Evolutionary conservation across 2,329 filamentous ascomycete species (phyloP).

Genomic region (Xylaria sp.): DNA sequence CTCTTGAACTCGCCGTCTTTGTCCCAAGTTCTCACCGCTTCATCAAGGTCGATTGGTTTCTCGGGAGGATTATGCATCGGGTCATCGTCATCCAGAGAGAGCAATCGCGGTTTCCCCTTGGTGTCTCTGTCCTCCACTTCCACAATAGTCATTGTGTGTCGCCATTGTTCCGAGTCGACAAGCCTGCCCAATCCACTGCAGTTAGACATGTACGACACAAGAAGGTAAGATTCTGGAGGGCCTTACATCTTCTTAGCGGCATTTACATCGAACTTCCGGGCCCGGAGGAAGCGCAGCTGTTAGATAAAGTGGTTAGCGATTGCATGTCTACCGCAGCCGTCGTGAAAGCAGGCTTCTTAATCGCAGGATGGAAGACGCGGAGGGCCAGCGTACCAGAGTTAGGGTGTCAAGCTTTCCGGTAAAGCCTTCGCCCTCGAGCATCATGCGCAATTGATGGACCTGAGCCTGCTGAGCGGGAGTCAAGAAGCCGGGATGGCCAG

Average conservation of each 20-base stretch:
- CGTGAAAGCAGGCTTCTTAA: not conserved
- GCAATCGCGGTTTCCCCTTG: conserved; percentile 8
- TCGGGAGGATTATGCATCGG: conserved; percentile 36
- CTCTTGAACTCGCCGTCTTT: conserved; percentile 73
- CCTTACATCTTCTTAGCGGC: conserved; percentile 83
- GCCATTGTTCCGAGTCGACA: conserved; percentile 89
- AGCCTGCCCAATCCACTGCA: conserved; percentile 70
- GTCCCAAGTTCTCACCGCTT: conserved; percentile 74
- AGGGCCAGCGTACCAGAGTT: conserved; percentile 73
- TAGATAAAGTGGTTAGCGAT: conserved; percentile 33
- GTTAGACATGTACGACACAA: conserved; percentile 6
- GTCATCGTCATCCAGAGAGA: conserved; percentile 22
- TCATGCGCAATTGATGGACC: conserved; percentile 83
- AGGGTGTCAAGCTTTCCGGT: conserved; percentile 89
- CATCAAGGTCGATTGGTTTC: conserved; percentile 65
- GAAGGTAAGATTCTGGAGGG: too few relatives aligned
- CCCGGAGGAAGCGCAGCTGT: conserved; percentile 88
- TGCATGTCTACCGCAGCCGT: not conserved
- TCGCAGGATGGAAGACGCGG: too few relatives aligned
- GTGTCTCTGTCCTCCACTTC: conserved; percentile 53
- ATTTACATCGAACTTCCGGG: conserved; percentile 92
- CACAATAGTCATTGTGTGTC: conserved; percentile 81
- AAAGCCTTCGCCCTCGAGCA: conserved; percentile 86
- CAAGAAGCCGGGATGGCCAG: conserved; percentile 89
- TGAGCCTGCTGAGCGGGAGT: conserved; percentile 88